Evolutionary conservation across 164 flowering plant species (phyloP).

Genomic region (Magnolia changhungtana): DNA sequence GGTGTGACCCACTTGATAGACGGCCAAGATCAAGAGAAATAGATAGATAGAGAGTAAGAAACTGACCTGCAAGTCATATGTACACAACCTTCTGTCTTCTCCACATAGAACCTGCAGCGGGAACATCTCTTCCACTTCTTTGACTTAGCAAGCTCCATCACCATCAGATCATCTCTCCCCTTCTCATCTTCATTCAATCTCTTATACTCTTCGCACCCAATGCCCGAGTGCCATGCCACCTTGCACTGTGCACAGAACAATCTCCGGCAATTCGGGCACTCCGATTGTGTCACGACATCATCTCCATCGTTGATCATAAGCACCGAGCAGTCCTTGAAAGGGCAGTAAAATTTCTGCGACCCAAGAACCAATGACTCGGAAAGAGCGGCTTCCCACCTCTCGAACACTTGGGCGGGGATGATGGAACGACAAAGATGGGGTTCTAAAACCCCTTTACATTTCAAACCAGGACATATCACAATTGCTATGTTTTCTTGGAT

Average conservation of each 20-base stretch:
- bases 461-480: conserved; percentile 20
- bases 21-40: background rate
- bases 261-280: conserved; percentile 40
- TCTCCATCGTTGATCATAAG: conserved; percentile 15
- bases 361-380: conserved; percentile 5
- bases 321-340: conserved; percentile 19
- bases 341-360: conserved; percentile 15
- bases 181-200: conserved; percentile 12
- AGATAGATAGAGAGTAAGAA: too few species aligned
- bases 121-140: conserved; percentile 51
- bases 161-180: conserved; percentile 27
- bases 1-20: conserved; percentile 8
- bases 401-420: conserved; percentile 7
- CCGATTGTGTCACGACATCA: conserved; percentile 7
- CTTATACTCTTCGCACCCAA: conserved; percentile 30
- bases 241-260: conserved; percentile 46
- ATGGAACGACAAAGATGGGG: conserved; percentile 15
- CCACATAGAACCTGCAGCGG: conserved; percentile 41
- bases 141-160: conserved; percentile 33
- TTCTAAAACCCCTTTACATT: conserved; percentile 17
- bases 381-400: conserved; percentile 15
- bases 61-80: conserved; percentile 52
- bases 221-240: conserved; percentile 27
- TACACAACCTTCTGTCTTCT: conserved; percentile 32
- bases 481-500: conserved; percentile 10